Evolutionary conservation across 148 eudicot genomes (phyloP).

Genomic region (Hydrangea macrophylla): DNA sequence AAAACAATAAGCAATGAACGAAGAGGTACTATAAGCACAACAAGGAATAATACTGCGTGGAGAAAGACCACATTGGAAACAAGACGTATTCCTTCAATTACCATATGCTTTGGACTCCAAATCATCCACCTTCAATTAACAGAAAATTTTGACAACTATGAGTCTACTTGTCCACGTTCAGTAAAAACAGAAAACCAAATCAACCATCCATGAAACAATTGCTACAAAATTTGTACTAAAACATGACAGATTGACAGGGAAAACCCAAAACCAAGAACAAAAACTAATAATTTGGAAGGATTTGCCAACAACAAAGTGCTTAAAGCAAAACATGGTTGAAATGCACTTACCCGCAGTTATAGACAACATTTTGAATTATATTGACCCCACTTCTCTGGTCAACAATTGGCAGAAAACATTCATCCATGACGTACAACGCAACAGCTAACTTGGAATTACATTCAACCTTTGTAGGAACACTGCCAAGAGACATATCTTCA

Average conservation of each 20-base stretch:
- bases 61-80: not conserved
- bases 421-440: conserved; percentile 79
- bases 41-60: no score
- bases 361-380: conserved; percentile 67
- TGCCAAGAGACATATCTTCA: conserved; percentile 25
- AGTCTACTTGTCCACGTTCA: not conserved
- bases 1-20: not conserved
- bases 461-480: conserved; percentile 45
- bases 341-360: conserved; percentile 78
- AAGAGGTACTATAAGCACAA: not conserved
- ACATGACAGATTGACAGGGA: not conserved
- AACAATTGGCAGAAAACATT: conserved; percentile 86
- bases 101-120: not conserved
- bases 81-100: not conserved
- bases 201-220: not conserved
- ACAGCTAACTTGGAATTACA: conserved; percentile 82
- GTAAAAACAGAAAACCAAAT: not conserved
- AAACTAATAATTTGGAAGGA: not conserved
- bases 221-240: not conserved
- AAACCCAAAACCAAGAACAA: not conserved
- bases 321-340: not conserved
- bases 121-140: not conserved
- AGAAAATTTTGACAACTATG: not conserved
- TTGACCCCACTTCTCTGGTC: conserved; percentile 78
- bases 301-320: not conserved